Conservation (phyloP, 1,284 basidiomycete genomes). For the Ceratobasidium theobromae region DNA sequence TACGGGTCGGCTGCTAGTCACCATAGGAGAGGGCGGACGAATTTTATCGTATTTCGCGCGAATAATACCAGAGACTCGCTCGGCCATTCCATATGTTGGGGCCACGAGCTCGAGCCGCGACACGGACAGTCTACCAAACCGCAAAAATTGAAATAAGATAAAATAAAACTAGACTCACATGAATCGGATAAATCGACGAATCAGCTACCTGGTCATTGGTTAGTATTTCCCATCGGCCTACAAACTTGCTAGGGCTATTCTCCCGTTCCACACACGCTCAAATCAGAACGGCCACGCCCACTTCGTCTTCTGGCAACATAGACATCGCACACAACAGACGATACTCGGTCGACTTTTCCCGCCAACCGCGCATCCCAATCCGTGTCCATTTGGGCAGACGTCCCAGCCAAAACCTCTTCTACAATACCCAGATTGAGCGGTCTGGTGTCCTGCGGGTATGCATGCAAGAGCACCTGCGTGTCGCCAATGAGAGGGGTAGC, state of each 20-base stretch:
- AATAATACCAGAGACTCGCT: slow-evolving; percentile 66
- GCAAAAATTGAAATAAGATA: not conserved
- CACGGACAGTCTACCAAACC: slow-evolving; percentile 28
- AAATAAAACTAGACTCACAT: slow-evolving; percentile 54
- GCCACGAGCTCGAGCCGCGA: slow-evolving; percentile 54
- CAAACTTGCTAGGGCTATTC: too few relatives aligned
- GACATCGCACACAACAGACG: slow-evolving; percentile 63
- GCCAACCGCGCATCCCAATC: slow-evolving; percentile 53
- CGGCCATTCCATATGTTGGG: slow-evolving; percentile 68
- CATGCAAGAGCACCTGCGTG: slow-evolving; percentile 55
- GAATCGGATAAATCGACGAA: slow-evolving; percentile 55
- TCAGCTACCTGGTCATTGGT: slow-evolving; percentile 59
- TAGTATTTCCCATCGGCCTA: too few relatives aligned
- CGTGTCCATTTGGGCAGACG: slow-evolving; percentile 47
- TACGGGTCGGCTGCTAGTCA: slow-evolving; percentile 15
- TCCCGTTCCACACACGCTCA: slow-evolving; percentile 62
- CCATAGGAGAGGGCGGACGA: slow-evolving; percentile 37
- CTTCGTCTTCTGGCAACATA: slow-evolving; percentile 61
- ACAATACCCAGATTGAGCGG: slow-evolving; percentile 47
- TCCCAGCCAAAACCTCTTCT: slow-evolving; percentile 49
- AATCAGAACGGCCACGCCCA: slow-evolving; percentile 64
- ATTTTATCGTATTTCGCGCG: slow-evolving; percentile 49
- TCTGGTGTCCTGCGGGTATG: slow-evolving; percentile 46
- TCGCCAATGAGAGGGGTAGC: slow-evolving; percentile 62
- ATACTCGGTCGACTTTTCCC: slow-evolving; percentile 41